Base-by-base conservation (phyloP, 139 green algal genomes). In the Auxenochlorella protothecoides region DNA sequence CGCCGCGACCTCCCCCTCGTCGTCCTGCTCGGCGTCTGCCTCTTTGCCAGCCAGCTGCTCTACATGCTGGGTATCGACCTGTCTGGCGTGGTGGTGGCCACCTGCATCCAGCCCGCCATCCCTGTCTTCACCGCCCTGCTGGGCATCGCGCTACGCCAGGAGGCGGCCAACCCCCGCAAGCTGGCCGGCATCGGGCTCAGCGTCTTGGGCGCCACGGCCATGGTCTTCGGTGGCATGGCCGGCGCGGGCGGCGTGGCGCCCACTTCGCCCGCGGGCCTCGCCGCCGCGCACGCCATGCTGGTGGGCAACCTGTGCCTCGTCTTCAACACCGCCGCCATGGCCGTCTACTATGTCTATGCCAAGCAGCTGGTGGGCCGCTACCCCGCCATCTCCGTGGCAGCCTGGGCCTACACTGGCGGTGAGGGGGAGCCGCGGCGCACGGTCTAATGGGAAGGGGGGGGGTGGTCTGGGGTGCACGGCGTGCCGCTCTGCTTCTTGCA, bases 91-190 rank as follows among this genome's bases (percentile, higher is more conserved):
- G 69, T 88, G 16, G 75, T 91, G 13, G 87, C 87, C 5, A 85
- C 83, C 2, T 91, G 85, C 81, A 89, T 92, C 80, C 87, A 92
- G 78, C 87, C 87, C 51, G 80, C 80, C 55, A 87, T 91, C 63
- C 87, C 87, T 2, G 86, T 92, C 53, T 83, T 89, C 66, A 86
- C 86, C 5, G 78, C 78, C 44, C 66, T 83, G 65, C n/a, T 91
- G 54, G 82, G 83, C 7, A 77, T 91, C 3, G 55, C 69, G 5
- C 70, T 88, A 16, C 8, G 65, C 1, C 78, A 89, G 59, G 78
- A 85, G 61, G 55, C 66, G 0, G 78, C 79, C 15, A 81, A 78
- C 6, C 66, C 86, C 9, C 83, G 85, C n/a, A 91, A 92, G 73
- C 70, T 94, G 1, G 69, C 70, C 5, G 85, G 85, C 68, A 84